phyloP scores from a whole-genome alignment of 2,329 filamentous ascomycete species.

The Ceratocystis papillata region DNA sequence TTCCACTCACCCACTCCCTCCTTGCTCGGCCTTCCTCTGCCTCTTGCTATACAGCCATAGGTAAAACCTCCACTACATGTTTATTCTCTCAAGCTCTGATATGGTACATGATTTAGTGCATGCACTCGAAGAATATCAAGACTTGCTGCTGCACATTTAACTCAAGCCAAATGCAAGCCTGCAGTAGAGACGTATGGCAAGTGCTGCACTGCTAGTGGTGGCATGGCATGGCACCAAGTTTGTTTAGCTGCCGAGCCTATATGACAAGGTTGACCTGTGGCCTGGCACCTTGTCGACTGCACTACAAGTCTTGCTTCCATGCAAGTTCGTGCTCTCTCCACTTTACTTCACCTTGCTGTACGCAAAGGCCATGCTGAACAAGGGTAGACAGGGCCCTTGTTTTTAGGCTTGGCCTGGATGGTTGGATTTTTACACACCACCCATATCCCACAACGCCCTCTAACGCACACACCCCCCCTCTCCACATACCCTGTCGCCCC shows the following conservation, averaged over 20 bases:
- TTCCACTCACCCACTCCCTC: background rate
- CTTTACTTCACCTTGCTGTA: background rate
- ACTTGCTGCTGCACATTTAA: constrained; percentile 6
- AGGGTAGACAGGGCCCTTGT: constrained; percentile 9
- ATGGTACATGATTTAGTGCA: background rate
- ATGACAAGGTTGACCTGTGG: constrained; percentile 1
- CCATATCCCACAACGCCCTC: background rate
- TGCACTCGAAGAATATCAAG: background rate
- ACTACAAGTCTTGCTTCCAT: constrained; percentile 1
- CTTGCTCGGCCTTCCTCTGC: background rate
- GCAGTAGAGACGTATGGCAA: constrained; percentile 8
- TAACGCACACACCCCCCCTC: constrained; percentile 2
- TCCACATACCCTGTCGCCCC: constrained; percentile 7
- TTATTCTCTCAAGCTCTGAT: background rate
- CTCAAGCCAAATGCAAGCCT: constrained; percentile 7
- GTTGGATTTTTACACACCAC: constrained; percentile 1
- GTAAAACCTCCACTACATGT: background rate
- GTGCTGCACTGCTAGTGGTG: background rate
- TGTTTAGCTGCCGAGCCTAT: background rate
- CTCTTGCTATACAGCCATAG: background rate
- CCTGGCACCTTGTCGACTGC: background rate
- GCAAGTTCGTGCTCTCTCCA: constrained; percentile 6
- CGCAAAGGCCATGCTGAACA: constrained; percentile 9
- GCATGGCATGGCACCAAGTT: background rate
- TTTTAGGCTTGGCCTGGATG: constrained; percentile 8